These are phyloP conservation scores for Pontederia paniculata DNA, from an alignment of 176 grass and related monocot species.

Conservation along the genomic window DNA sequence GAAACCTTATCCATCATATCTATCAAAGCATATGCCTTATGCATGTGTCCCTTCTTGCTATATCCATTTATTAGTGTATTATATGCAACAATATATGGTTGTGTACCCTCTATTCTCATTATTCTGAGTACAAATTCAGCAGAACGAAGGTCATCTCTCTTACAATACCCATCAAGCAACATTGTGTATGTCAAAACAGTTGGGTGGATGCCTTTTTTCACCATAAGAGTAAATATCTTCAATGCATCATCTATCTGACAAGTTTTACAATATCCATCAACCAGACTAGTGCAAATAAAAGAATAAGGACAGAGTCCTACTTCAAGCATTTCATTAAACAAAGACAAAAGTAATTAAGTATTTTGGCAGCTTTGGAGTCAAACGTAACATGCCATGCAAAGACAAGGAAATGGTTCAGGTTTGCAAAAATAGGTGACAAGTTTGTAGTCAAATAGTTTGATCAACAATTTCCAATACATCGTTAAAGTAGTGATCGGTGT, in stretches of 20 bases:
- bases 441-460: no score
- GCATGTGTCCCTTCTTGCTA: constrained; percentile 13
- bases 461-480: no score
- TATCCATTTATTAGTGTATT: constrained; percentile 19
- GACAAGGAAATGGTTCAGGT: no score
- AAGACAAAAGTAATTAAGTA: no score
- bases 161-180: constrained; percentile 12
- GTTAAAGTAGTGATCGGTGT: no score
- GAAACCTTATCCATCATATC: constrained; percentile 20
- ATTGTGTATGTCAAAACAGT: constrained; percentile 15
- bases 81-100: constrained; percentile 13
- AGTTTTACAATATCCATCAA: constrained; percentile 16
- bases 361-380: no score
- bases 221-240: constrained; percentile 16
- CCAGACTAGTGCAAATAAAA: constrained; percentile 15
- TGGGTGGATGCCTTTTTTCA: constrained; percentile 16
- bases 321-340: constrained; percentile 17
- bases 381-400: no score
- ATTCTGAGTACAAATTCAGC: neutral
- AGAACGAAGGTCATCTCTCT: constrained; percentile 8
- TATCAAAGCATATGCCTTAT: constrained; percentile 10
- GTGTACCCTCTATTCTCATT: constrained; percentile 16
- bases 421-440: no score
- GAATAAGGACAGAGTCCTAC: constrained; percentile 15
- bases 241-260: constrained; percentile 4